Base-by-base conservation (phyloP, 805 yeast species). In the Candida saitoana region DNA sequence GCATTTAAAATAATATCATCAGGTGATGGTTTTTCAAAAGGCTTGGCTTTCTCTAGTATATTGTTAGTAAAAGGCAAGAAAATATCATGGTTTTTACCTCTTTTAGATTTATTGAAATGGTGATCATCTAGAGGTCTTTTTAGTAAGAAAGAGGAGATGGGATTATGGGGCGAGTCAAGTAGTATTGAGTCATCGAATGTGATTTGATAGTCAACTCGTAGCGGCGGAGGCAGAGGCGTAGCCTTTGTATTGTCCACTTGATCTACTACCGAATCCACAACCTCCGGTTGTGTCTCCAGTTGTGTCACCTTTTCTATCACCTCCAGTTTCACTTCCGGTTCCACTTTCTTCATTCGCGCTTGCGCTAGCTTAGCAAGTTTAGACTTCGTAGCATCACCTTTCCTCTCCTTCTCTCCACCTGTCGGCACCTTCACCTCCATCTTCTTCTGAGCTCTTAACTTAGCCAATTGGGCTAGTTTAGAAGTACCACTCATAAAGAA, bases 11-110 rank as follows among this genome's bases (percentile, higher is more conserved):
- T 72, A 38, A 71, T 60, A 54, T 88, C 96, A 63, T 90, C 97
- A 4, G 96, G 96, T 50, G 95, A 84, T 12, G 89, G 89, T 47
- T 72, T 68, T 9, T 62, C 58, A 50, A 87, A 87, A 49, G 79
- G 83, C 41, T 52, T 55, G 44, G 59, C 71, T 63, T 49, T 42
- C 57, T 58, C 49, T 40, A 59, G 50, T 43, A 60, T 63, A 33
- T 55, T 45, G 75, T 69, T 69, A 69, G 75, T 69, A 67, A 67
- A 53, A 32, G 68, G 63, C 41, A 53, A 49, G 41, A 59, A 62
- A 7, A 65, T 40, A 7, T 50, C 49, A 9, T 36, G 27, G 36
- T 49, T 48, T 18, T 49, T 46, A 46, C 51, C 52, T 46, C 59
- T 47, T 36, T 61, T 62, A 9, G 39, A 45, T 34, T 48, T 48